A percentile compares a stretch with the other conserved stretches of the same genome.
Conservation (phyloP, 2,329 filamentous ascomycete genomes). For the Paraconiothyrium brasiliense region DNA sequence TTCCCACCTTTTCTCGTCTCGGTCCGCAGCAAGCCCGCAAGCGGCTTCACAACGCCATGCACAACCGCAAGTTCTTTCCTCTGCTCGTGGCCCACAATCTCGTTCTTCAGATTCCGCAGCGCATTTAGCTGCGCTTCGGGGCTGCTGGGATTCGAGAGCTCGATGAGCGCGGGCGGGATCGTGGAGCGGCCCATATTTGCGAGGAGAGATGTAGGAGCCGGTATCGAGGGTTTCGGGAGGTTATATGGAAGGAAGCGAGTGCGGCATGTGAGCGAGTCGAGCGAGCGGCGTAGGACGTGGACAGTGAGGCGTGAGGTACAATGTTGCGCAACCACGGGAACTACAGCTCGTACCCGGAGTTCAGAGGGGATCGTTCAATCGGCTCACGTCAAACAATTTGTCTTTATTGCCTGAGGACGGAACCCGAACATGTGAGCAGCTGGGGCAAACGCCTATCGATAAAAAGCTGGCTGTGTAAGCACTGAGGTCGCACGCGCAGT, state of each 20-base stretch:
- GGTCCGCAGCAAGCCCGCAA: conserved; percentile 63
- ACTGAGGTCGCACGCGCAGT: not conserved
- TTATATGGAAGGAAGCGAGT: not conserved
- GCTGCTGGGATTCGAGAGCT: conserved; percentile 50
- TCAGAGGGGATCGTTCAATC: not conserved
- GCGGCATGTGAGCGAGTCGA: conserved; percentile 10
- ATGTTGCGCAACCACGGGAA: conserved; percentile 4
- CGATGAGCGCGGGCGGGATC: conserved; percentile 47
- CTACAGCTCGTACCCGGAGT: conserved; percentile 3
- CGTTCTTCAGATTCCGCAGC: conserved; percentile 83
- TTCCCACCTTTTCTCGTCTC: conserved; percentile 56
- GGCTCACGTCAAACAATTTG: not conserved
- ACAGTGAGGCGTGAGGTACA: not conserved
- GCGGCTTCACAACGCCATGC: conserved; percentile 72
- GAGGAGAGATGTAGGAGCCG: not conserved
- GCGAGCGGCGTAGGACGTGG: not conserved
- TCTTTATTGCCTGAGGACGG: not conserved
- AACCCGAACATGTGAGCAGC: not conserved
- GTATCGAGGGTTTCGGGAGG: not conserved
- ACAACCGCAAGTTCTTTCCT: conserved; percentile 83
- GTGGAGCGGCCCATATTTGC: conserved; percentile 47
- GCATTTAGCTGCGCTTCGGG: conserved; percentile 59
- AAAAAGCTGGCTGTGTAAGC: not conserved
- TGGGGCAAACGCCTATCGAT: not conserved
- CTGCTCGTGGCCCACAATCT: conserved; percentile 85